Evolutionary conservation across 352 stramenopile genomes (phyloP).

Genomic region (Globisporangium polare): DNA sequence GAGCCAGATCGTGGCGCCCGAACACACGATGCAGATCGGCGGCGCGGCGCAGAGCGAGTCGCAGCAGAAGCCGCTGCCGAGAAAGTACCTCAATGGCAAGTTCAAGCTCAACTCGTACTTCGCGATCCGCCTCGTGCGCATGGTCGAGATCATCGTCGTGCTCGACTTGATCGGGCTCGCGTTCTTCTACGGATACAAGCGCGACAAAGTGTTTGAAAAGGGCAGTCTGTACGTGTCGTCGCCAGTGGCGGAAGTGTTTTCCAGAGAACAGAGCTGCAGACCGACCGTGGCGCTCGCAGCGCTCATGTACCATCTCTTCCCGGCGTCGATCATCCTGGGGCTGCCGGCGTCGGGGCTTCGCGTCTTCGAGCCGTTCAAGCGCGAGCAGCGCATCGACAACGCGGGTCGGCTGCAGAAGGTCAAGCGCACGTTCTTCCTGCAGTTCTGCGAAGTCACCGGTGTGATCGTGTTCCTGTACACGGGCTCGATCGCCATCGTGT

Average conservation of each 20-base stretch:
- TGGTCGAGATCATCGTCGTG: constrained; percentile 55
- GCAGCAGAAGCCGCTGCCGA: constrained; percentile 25
- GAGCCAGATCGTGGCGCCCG: constrained; percentile 6
- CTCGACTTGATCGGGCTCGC: constrained; percentile 51
- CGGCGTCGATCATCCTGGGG: constrained; percentile 53
- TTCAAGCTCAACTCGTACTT: constrained; percentile 86
- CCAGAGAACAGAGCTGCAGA: constrained; percentile 31
- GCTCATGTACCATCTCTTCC: constrained; percentile 70
- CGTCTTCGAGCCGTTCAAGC: constrained; percentile 69
- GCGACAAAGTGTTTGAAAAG: constrained; percentile 22
- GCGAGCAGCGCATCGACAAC: constrained; percentile 58
- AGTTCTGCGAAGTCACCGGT: constrained; percentile 70
- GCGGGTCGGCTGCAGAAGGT: constrained; percentile 66
- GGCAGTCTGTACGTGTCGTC: constrained; percentile 42
- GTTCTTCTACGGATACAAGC: constrained; percentile 58
- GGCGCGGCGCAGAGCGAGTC: constrained; percentile 19
- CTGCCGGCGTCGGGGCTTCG: constrained; percentile 59
- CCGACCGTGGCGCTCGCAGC: constrained; percentile 52
- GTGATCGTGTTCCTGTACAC: constrained; percentile 55
- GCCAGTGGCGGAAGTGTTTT: constrained; percentile 40
- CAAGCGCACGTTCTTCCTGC: constrained; percentile 72
- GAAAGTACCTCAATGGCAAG: constrained; percentile 41
- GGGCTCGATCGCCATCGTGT: constrained; percentile 36
- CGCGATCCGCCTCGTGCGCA: constrained; percentile 48
- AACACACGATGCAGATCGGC: constrained; percentile 29